A percentile compares a stretch with the other conserved stretches of the same genome.
phyloP scores from a whole-genome alignment of 805 yeast genomes.

The Monosporozyma servazzii region DNA sequence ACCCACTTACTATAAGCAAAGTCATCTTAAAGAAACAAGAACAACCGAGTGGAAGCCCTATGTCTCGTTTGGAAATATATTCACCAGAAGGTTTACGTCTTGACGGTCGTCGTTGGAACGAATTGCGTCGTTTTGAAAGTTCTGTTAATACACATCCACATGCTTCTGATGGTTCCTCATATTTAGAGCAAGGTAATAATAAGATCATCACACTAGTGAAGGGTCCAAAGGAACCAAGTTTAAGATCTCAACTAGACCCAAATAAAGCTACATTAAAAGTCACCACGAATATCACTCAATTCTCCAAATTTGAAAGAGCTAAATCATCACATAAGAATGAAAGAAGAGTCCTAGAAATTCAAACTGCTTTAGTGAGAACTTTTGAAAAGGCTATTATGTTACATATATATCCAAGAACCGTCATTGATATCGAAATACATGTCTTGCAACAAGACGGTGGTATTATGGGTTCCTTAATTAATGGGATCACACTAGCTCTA shows the following conservation, averaged over 20 bases:
- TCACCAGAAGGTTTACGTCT: slow-evolving; percentile 91
- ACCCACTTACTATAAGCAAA: background rate
- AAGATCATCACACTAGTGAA: slow-evolving; percentile 75
- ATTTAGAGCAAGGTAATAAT: slow-evolving; percentile 85
- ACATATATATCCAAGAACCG: slow-evolving; percentile 73
- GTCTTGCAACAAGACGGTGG: slow-evolving; percentile 91
- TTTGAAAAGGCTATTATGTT: slow-evolving; percentile 66
- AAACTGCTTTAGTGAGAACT: slow-evolving; percentile 57
- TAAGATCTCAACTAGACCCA: slow-evolving; percentile 42
- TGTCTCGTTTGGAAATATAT: slow-evolving; percentile 49
- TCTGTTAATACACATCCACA: slow-evolving; percentile 80
- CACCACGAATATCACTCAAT: slow-evolving; percentile 65
- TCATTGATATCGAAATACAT: slow-evolving; percentile 64
- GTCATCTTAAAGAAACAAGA: background rate
- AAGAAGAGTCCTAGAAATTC: slow-evolving; percentile 57
- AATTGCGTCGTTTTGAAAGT: slow-evolving; percentile 72
- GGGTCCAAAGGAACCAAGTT: slow-evolving; percentile 83
- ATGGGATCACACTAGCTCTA: slow-evolving; percentile 80
- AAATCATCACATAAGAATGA: slow-evolving; percentile 57
- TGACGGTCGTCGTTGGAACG: slow-evolving; percentile 95
- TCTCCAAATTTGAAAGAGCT: slow-evolving; percentile 68
- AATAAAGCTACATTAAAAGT: slow-evolving; percentile 53
- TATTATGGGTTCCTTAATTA: slow-evolving; percentile 63
- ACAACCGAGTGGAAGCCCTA: background rate
- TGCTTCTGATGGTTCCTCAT: slow-evolving; percentile 86